Evolutionary conservation across 768 basidiomycete species (phyloP).

Genomic region (Lactifluus piperatus): DNA sequence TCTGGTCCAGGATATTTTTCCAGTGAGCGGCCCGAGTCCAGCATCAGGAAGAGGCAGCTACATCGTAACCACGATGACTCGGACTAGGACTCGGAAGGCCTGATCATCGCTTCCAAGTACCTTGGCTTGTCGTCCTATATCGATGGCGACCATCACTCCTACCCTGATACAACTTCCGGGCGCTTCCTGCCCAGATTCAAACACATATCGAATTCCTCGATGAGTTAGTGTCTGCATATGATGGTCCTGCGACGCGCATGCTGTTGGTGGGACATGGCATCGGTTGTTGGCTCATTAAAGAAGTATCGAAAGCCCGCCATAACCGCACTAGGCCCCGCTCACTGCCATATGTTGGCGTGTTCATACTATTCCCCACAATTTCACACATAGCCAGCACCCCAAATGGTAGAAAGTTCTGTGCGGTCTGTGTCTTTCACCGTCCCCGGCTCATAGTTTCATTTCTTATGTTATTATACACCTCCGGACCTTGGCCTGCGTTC

Average conservation of each 20-base stretch:
- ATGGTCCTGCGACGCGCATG: conserved; percentile 34
- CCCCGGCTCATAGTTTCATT: too few species aligned
- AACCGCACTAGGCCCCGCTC: conserved; percentile 35
- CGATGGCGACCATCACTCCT: conserved; percentile 49
- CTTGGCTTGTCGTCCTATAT: conserved; percentile 26
- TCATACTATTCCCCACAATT: conserved; percentile 66
- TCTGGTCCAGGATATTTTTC: too few species aligned
- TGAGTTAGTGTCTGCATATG: conserved; percentile 52
- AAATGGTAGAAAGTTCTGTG: conserved; percentile 53
- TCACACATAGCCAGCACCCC: conserved; percentile 52
- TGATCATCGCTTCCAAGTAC: conserved; percentile 46
- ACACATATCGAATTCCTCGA: conserved; percentile 32
- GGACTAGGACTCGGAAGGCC: too few species aligned
- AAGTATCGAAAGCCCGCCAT: conserved; percentile 50
- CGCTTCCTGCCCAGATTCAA: conserved; percentile 10
- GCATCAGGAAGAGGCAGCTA: too few species aligned
- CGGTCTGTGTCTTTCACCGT: conserved; percentile 24
- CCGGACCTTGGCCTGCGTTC: too few species aligned
- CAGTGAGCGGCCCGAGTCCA: too few species aligned
- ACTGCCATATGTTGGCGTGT: conserved; percentile 32
- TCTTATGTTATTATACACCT: too few species aligned
- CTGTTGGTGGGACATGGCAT: conserved; percentile 60
- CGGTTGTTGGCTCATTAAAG: conserved; percentile 53
- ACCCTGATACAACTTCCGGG: neutral
- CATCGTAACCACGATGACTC: too few species aligned